phyloP scores from a whole-genome alignment of 2,329 filamentous ascomycete species.

The Plectosphaerella sp. region DNA sequence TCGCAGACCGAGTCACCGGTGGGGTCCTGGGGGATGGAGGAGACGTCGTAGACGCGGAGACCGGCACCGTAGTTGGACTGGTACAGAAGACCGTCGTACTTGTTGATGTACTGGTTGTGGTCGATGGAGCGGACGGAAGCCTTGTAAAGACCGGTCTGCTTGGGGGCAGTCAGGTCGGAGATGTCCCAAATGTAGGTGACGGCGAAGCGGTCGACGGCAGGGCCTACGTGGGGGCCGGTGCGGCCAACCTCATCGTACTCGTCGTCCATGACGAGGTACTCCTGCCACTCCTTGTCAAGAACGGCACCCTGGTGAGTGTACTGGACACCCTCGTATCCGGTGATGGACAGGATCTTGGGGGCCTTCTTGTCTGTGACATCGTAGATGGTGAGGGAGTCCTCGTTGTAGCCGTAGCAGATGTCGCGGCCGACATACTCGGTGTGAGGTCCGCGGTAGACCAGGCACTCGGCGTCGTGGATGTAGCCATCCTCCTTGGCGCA shows the following conservation, averaged over 20 bases:
- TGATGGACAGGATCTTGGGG: constrained; percentile 40
- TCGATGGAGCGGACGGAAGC: constrained; percentile 29
- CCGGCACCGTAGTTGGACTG: constrained; percentile 41
- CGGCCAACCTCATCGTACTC: constrained; percentile 37
- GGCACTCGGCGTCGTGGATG: constrained; percentile 55
- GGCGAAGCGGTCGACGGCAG: constrained; percentile 35
- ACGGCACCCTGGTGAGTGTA: constrained; percentile 54
- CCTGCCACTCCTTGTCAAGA: constrained; percentile 34
- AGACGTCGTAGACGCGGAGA: constrained; percentile 27
- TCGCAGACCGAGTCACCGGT: constrained; percentile 34
- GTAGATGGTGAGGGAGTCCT: constrained; percentile 44
- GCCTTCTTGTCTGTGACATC: constrained; percentile 43
- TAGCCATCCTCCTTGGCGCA: constrained; percentile 42
- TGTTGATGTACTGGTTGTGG: constrained; percentile 37
- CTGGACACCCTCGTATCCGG: constrained; percentile 41
- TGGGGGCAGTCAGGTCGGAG: constrained; percentile 31
- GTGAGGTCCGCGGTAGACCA: constrained; percentile 49
- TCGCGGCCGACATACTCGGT: constrained; percentile 35
- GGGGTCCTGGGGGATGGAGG: constrained; percentile 21
- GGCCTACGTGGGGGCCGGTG: constrained; percentile 20
- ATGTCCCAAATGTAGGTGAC: constrained; percentile 48
- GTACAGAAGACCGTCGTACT: constrained; percentile 29
- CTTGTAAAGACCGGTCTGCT: constrained; percentile 36
- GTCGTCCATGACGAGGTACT: constrained; percentile 39
- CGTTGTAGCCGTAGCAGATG: constrained; percentile 50